Evolutionary conservation across 495 filamentous ascomycete species (phyloP).

Genomic region (Podospora didyma): DNA sequence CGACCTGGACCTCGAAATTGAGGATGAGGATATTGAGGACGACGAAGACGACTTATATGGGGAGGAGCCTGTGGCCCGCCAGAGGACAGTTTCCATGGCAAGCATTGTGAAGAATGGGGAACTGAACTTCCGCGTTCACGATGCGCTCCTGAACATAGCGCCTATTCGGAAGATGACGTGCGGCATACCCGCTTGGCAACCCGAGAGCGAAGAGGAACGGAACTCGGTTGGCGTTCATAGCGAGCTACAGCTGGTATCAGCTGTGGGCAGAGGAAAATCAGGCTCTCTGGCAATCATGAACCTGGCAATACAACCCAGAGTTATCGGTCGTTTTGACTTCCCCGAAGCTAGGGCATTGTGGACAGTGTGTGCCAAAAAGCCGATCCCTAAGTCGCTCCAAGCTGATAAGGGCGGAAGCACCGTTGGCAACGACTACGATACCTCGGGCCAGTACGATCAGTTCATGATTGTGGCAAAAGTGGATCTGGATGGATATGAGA

Average conservation of each 20-base stretch:
- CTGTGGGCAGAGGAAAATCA: slow-evolving; percentile 63
- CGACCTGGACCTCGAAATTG: slow-evolving; percentile 53
- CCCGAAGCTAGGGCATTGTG: slow-evolving; percentile 59
- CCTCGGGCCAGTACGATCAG: slow-evolving; percentile 57
- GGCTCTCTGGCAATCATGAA: slow-evolving; percentile 73
- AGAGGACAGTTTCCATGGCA: slow-evolving; percentile 23
- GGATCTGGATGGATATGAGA: slow-evolving; percentile 50
- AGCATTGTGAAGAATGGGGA: slow-evolving; percentile 47
- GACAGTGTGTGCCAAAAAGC: slow-evolving; percentile 58
- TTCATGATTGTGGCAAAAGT: slow-evolving; percentile 67
- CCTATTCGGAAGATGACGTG: slow-evolving; percentile 70
- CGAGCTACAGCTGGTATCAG: slow-evolving; percentile 67
- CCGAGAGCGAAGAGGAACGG: slow-evolving; percentile 40
- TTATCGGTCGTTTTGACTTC: slow-evolving; percentile 59
- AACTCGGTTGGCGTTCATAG: slow-evolving; percentile 42
- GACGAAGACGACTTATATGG: slow-evolving; percentile 59
- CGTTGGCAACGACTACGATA: slow-evolving; percentile 47
- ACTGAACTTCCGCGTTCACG: slow-evolving; percentile 72
- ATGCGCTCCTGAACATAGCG: slow-evolving; percentile 69
- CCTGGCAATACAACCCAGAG: slow-evolving; percentile 63
- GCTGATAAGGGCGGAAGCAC: slow-evolving; percentile 45
- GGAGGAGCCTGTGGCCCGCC: slow-evolving; percentile 51
- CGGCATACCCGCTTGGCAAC: slow-evolving; percentile 45
- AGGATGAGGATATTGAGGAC: slow-evolving; percentile 45
- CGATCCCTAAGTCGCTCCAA: slow-evolving; percentile 50